Conservation (phyloP, 805 yeast species). For the Zygosaccharomyces bisporus region DNA sequence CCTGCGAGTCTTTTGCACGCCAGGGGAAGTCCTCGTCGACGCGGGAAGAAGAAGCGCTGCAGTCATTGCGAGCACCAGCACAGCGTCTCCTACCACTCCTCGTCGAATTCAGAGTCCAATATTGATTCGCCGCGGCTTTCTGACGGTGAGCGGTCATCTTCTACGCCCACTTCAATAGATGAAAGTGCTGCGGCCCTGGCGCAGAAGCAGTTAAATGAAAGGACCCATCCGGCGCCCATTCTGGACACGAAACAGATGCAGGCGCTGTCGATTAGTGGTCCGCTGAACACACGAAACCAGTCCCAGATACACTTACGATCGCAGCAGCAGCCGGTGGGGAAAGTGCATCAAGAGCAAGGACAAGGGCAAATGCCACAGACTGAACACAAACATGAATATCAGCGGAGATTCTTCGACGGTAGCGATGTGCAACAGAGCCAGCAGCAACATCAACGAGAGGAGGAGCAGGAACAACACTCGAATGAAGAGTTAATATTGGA, state of each 20-base stretch:
- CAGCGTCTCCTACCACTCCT: constrained; percentile 21
- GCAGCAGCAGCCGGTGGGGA: background rate
- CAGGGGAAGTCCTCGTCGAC: constrained; percentile 2
- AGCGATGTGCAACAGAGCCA: background rate
- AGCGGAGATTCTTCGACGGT: background rate
- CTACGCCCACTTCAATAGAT: constrained; percentile 24
- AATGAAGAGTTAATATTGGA: constrained; percentile 11
- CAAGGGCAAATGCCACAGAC: background rate
- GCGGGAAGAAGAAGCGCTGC: constrained; percentile 1
- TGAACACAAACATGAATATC: constrained; percentile 1
- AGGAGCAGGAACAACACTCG: no score
- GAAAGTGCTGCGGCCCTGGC: constrained; percentile 13
- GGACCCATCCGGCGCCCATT: constrained; percentile 1
- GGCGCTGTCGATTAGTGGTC: background rate
- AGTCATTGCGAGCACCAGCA: constrained; percentile 12
- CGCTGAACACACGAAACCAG: background rate
- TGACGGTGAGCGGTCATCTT: constrained; percentile 21
- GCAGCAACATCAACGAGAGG: background rate
- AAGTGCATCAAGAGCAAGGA: background rate
- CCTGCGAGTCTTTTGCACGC: constrained; percentile 1
- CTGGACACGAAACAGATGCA: constrained; percentile 5
- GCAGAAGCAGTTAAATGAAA: constrained; percentile 7
- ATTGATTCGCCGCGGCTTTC: constrained; percentile 24
- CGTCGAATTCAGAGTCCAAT: constrained; percentile 26
- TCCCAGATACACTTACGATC: background rate